These are phyloP conservation scores for Diaporthe ampelina DNA, from an alignment of 2,329 filamentous ascomycete genomes.

Conservation along the genomic window DNA sequence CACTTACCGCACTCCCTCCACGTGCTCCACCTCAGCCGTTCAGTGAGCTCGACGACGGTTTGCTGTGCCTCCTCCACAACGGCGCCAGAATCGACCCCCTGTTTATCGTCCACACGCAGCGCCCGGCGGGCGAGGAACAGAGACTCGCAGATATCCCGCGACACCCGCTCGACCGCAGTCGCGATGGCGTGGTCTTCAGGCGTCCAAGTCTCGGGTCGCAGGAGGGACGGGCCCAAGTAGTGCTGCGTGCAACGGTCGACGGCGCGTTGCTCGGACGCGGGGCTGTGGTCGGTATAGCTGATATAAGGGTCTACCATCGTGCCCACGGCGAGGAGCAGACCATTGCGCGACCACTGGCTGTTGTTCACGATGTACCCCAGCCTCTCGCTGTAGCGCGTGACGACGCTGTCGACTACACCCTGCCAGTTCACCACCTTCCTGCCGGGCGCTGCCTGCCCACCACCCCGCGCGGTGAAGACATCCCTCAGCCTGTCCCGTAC, in stretches of 20 bases:
- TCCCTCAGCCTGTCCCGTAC: conserved; percentile 50
- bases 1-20: conserved; percentile 54
- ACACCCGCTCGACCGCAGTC: conserved; percentile 57
- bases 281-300: conserved; percentile 52
- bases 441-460: conserved; percentile 49
- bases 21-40: conserved; percentile 51
- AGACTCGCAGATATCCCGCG: conserved; percentile 54
- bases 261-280: conserved; percentile 51
- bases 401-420: conserved; percentile 73
- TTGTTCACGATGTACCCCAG: conserved; percentile 58
- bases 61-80: conserved; percentile 30
- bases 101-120: conserved; percentile 37
- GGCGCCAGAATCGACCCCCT: neutral
- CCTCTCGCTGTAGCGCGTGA: conserved; percentile 71
- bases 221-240: conserved; percentile 53
- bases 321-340: conserved; percentile 54
- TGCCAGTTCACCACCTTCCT: conserved; percentile 73
- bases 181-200: conserved; percentile 59
- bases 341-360: conserved; percentile 44
- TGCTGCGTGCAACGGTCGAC: conserved; percentile 62
- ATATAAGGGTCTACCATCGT: conserved; percentile 56
- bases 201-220: conserved; percentile 49
- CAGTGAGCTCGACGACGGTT: conserved; percentile 46
- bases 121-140: conserved; percentile 49
- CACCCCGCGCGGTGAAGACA: conserved; percentile 41